Percentiles rank a stretch among this genome's conserved stretches.
Conservation (phyloP, 768 basidiomycete genomes). For the Boletus insuetus region DNA sequence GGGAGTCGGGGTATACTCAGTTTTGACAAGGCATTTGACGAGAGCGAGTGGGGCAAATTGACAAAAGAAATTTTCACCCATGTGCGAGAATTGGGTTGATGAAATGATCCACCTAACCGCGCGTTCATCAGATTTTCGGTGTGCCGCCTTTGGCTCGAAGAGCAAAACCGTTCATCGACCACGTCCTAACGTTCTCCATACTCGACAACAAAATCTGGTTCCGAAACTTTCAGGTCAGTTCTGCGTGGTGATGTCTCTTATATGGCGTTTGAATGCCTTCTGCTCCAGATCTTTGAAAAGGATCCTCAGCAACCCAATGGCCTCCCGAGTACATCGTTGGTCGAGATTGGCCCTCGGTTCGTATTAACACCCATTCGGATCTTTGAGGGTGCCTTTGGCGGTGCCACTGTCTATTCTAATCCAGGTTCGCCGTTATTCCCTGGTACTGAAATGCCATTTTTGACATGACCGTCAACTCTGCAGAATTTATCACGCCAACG, state of each 20-base stretch:
- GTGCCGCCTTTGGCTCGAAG: constrained; percentile 88
- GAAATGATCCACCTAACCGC: neutral
- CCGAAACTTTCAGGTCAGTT: constrained; percentile 90
- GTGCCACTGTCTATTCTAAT: constrained; percentile 94
- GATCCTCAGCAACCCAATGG: constrained; percentile 87
- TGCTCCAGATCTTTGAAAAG: constrained; percentile 84
- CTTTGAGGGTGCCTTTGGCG: constrained; percentile 96
- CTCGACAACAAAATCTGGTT: constrained; percentile 98
- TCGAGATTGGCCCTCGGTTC: constrained; percentile 97
- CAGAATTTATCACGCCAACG: constrained; percentile 92
- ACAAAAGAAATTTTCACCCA: constrained; percentile 94
- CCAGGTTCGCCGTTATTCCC: constrained; percentile 55
- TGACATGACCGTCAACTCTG: neutral
- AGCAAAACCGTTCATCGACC: constrained; percentile 97
- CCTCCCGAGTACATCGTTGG: constrained; percentile 80
- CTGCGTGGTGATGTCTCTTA: neutral
- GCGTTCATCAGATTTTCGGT: constrained; percentile 74
- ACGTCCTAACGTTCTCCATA: constrained; percentile 93
- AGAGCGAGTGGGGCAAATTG: constrained; percentile 80
- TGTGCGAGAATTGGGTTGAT: constrained; percentile 44
- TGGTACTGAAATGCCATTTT: neutral
- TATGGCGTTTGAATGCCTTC: neutral
- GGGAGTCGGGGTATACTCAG: constrained; percentile 89
- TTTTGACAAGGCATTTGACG: constrained; percentile 89
- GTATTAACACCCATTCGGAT: constrained; percentile 97